phyloP scores from a whole-genome alignment of 2,329 filamentous ascomycete genomes.

The Diatrype stigma region DNA sequence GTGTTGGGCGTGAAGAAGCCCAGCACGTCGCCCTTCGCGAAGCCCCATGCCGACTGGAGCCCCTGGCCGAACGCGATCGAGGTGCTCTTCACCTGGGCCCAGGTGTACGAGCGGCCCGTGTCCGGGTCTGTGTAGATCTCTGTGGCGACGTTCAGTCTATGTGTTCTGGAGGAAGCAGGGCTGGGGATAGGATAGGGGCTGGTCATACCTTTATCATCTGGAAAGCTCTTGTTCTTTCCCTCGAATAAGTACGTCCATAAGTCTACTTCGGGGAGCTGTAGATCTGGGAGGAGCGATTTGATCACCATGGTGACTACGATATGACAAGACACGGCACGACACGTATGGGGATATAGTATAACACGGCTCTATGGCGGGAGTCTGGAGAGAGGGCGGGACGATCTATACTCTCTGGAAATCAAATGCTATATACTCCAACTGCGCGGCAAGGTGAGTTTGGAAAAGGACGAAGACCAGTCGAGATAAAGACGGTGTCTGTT shows the following conservation, averaged over 20 bases:
- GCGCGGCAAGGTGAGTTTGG: too few relatives aligned
- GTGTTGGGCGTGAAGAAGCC: slow-evolving; percentile 80
- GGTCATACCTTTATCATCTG: slow-evolving; percentile 72
- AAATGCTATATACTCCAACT: too few relatives aligned
- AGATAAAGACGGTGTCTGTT: too few relatives aligned
- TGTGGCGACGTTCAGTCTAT: slow-evolving; percentile 31
- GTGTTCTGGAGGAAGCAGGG: not conserved
- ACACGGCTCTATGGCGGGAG: too few relatives aligned
- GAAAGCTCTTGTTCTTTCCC: slow-evolving; percentile 57
- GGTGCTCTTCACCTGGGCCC: slow-evolving; percentile 57
- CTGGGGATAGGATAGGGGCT: slow-evolving; percentile 14
- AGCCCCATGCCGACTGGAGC: slow-evolving; percentile 68
- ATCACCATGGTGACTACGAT: slow-evolving; percentile 62
- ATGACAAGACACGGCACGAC: too few relatives aligned
- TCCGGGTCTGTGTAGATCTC: slow-evolving; percentile 76
- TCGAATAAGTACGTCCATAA: slow-evolving; percentile 79
- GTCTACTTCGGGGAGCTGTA: slow-evolving; percentile 71
- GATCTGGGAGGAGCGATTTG: slow-evolving; percentile 57
- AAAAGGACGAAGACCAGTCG: too few relatives aligned
- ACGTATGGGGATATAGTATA: not conserved
- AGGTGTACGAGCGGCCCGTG: slow-evolving; percentile 66
- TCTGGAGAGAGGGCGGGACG: too few relatives aligned
- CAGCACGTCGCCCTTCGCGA: slow-evolving; percentile 80
- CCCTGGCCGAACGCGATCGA: slow-evolving; percentile 77
- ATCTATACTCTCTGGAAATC: too few relatives aligned